Base-by-base conservation (phyloP, 1,139 yeast species). In the Taphrina wiesneri region DNA sequence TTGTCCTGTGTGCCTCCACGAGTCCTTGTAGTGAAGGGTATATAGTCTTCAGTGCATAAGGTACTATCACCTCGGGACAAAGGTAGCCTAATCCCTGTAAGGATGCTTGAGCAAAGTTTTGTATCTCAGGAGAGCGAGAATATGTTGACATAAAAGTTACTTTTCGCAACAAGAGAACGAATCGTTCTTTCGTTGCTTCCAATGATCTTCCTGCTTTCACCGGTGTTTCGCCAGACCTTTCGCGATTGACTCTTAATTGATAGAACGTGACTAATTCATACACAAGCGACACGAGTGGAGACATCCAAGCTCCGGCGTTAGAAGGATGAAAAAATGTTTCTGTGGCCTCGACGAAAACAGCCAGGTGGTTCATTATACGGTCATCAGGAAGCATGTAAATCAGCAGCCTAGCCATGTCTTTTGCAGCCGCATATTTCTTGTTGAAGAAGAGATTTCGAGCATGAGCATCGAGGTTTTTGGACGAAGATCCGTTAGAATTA, bases 281-380 rank as follows among this genome's bases (percentile, higher is more conserved):
- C 13, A 88, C 78, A 39, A 88, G 80, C 69, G 85, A 84, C 0
- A 95, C 82, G 49, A 93, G 83, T 5, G 88, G 80, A 53, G 83
- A 77, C 0, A 96, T 84, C 98, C 99, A 92, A 25, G 83, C 82
- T 0, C 97, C 98, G 21, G 82, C 77, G 74, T 92, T 92, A 0
- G 98, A 91, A 3, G 99, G 99, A 76, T 93, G 97, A 13, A 86
- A 86, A 76, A 87, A 90, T 43, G 97, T 89, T 70, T 85, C 87
- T n/a, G 91, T 80, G 0, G 96, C 86, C 69, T 86, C 86, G 30
- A 87, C 73, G 51, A 89, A 77, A 0, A 85, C 81, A 47, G 80
- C 79, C 17, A 93, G 72, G 49, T 82, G 79, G 13, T 80, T 83
- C 70, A 88, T 74, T 15, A 87, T 81, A 1, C 83, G 83, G n/a